Base-by-base conservation (phyloP, 345 rosid species). In the Hevea brasiliensis region DNA sequence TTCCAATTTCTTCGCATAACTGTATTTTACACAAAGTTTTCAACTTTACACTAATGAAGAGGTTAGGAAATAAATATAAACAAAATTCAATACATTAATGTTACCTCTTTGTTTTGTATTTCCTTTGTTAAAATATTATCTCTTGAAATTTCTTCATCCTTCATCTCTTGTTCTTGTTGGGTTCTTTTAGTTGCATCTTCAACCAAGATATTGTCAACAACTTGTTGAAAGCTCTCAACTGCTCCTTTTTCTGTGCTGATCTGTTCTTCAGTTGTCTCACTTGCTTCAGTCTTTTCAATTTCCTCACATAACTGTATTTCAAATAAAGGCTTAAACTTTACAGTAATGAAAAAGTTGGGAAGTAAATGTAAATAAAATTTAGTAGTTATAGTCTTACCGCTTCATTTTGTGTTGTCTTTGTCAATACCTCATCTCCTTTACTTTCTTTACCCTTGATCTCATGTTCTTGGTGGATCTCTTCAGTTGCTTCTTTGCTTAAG, bases 101-200 rank as follows among this genome's bases (percentile, higher is more conserved):
- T 71, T 7, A 86, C 90, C 86, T 82, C 77, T 76, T 76, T 80
- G 40, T 66, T 61, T 72, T 44, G 79, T 32, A 54, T 66, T 59
- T 59, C 77, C 50, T 70, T 71, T 44, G 48, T 21, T 2, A 40
- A 9, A 23, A 55, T 64, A 47, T 73, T 27, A 7, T 71, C 81
- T 53, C 47, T 72, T 1, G 9, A 41, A 51, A 26, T 44, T 80
- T 75, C 66, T 75, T 80, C 79, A 53, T 41, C 71, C 45, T 66
- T 69, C 14, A 29, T 57, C 26, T 64, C 65, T 11, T 70, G 53
- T 74, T 72, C 87, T 61, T 76, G 81, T 48, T 29, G 37, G 37
- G 4, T 32, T 4, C 2, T 32, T 32, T 32, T 32, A 32, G 37
- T 32, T 2, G 37, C 4, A 1, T 32, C 37, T 32, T 32, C 37